Conservation (phyloP, 2,329 filamentous ascomycete genomes). For the Botryotinia convoluta region DNA sequence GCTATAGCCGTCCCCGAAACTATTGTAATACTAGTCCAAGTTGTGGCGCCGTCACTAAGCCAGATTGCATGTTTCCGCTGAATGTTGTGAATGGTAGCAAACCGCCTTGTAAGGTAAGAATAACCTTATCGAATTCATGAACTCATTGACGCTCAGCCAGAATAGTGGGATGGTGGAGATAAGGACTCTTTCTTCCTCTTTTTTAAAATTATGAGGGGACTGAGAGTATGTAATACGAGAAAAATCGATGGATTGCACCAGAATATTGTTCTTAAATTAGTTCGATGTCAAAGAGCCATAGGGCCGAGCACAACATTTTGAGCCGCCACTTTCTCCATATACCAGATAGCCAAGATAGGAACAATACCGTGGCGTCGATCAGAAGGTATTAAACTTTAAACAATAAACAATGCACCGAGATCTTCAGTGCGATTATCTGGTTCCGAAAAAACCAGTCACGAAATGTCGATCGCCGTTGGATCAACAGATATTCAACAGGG, state of each 20-base stretch:
- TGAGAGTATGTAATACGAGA: background rate
- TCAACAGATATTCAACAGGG: background rate
- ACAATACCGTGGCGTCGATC: background rate
- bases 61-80: background rate
- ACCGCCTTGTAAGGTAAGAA: background rate
- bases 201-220: background rate
- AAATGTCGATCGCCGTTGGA: background rate
- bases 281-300: background rate
- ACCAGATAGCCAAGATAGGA: background rate
- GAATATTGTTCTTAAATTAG: background rate
- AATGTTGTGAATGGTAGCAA: background rate
- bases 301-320: background rate
- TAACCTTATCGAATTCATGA: background rate
- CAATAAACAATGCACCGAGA: background rate
- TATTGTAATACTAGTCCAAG: background rate
- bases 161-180: background rate
- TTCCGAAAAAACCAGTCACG: background rate
- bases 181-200: background rate
- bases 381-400: background rate
- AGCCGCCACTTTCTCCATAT: background rate
- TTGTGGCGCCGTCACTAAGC: background rate
- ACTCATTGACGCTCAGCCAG: background rate
- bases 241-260: background rate
- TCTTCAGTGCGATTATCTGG: background rate
- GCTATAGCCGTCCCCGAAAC: background rate